Percentiles rank a stretch among this genome's conserved stretches.
These are phyloP conservation scores for Backusella sp. DNA, from an alignment of 192 early-diverging fungal species.

Conservation along the genomic window DNA sequence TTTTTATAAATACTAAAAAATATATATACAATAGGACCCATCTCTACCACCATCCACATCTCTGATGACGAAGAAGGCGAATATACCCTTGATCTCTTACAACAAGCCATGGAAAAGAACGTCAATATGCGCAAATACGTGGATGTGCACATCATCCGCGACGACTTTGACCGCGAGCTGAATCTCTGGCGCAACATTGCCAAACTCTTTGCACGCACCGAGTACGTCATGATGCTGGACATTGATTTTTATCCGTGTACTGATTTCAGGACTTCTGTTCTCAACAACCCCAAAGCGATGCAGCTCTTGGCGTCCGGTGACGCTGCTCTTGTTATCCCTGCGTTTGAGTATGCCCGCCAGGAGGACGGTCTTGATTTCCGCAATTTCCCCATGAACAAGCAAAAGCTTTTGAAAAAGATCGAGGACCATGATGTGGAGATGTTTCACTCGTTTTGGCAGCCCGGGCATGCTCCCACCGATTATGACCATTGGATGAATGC, in stretches of 20 bases:
- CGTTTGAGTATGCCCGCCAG: conserved; percentile 53
- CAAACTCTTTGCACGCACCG: conserved; percentile 54
- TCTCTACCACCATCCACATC: conserved; percentile 58
- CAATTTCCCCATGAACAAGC: conserved; percentile 49
- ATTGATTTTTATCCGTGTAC: conserved; percentile 59
- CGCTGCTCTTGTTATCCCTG: conserved; percentile 41
- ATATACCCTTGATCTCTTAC: conserved; percentile 39
- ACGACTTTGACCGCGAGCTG: conserved; percentile 57
- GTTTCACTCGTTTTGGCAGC: conserved; percentile 50
- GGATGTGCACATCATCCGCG: conserved; percentile 56
- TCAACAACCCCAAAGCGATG: conserved; percentile 35
- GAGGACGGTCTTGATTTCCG: conserved; percentile 47
- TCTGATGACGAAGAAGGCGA: conserved; percentile 49
- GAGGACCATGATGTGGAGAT: conserved; percentile 45
- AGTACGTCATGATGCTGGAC: conserved; percentile 59
- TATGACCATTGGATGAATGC: conserved; percentile 44
- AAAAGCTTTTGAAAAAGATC: conserved; percentile 35
- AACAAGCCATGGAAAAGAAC: conserved; percentile 43
- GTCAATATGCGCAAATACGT: conserved; percentile 45
- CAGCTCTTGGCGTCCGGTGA: conserved; percentile 37
- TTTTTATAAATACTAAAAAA: conserved; percentile 25
- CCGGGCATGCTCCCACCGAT: conserved; percentile 54
- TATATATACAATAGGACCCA: conserved; percentile 44
- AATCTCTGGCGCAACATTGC: conserved; percentile 63
- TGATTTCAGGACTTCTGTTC: conserved; percentile 40